Evolutionary conservation across 2,329 filamentous ascomycete species (phyloP), one percentile per base, ranked within the genome.

Genomic region (Diaporthe sp.): DNA sequence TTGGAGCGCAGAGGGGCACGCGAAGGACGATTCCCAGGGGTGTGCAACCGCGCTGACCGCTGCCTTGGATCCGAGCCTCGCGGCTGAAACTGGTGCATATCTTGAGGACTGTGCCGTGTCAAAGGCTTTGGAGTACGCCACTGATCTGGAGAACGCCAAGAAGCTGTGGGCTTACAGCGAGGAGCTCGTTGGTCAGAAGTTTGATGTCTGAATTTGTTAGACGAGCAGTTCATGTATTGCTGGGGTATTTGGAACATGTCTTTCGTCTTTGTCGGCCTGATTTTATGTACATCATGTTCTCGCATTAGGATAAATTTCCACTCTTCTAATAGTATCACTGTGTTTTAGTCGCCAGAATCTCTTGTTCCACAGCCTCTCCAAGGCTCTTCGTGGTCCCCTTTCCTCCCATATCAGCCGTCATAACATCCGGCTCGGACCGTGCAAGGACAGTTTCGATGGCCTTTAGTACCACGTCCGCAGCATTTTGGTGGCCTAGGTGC

Each of bases 341-440:
- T 4, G 6, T 31, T 12, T 51, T 42, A 5, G 15, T 5, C 3
- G 58, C 65, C 5, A 75, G 57, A 39, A 84, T 81, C 72, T 83
- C 82, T 12, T 72, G 75, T 78, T 83, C 81, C 55, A 84, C 80
- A 2, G 90, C 91, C 44, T 89, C 86, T 1, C 91, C 92, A 25
- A 93, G 88, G 72, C 88, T 87, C 79, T 88, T 86, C 0, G 92
- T 93, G 3, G 85, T 87, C 3, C 88, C 87, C 31, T 83, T 85
- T 0, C 92, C 92, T 55, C 90, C 90, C 78, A 93, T 87, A 81
- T 93, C 91, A 44, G 83, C 87, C 3, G 92, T 93, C 77, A 89
- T 85, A 46, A 92, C 81, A 0, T 87, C 87, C 34, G 85, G 80
- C 25, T 89, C 89, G 13, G 89, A 90, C 19, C 78, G 74, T 2